Percentiles rank a stretch among this genome's conserved stretches.
Conservation (phyloP, 164 flowering plant genomes). For the Macadamia tetraphylla region DNA sequence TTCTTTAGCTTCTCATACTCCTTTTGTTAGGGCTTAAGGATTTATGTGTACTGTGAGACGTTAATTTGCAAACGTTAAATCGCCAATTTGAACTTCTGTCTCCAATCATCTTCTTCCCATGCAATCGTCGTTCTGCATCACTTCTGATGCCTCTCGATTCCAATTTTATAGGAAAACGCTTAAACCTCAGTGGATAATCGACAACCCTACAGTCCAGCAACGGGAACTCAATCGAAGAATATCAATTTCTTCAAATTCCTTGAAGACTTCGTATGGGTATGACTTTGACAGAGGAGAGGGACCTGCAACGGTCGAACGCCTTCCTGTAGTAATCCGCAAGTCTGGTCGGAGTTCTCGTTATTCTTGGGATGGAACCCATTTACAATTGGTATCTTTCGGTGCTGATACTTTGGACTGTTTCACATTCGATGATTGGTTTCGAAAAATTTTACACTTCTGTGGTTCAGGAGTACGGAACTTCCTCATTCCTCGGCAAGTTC, state of each 20-base stretch:
- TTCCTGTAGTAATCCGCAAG: slow-evolving; percentile 47
- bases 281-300: slow-evolving; percentile 18
- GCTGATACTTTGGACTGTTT: slow-evolving; percentile 17
- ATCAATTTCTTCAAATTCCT: slow-evolving; percentile 22
- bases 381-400: slow-evolving; percentile 41
- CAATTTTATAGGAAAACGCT: slow-evolving; percentile 22
- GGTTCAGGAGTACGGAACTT: slow-evolving; percentile 36
- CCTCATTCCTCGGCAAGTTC: slow-evolving; percentile 64
- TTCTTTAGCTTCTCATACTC: too few species aligned
- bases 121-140: slow-evolving; percentile 23
- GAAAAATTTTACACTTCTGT: slow-evolving; percentile 24
- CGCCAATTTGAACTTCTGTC: not conserved
- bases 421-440: slow-evolving; percentile 25
- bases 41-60: too few species aligned
- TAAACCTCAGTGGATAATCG: not conserved
- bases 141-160: slow-evolving; percentile 12
- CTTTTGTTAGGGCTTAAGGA: too few species aligned
- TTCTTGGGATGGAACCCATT: slow-evolving; percentile 47
- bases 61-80: too few species aligned
- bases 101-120: slow-evolving; percentile 19
- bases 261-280: slow-evolving; percentile 33
- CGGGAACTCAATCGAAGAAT: slow-evolving; percentile 10
- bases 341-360: slow-evolving; percentile 51
- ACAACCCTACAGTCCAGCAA: not conserved
- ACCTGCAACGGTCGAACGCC: slow-evolving; percentile 12